Evolutionary conservation across 352 stramenopile genomes (phyloP), one percentile per base, ranked within the genome.

Genomic region (Peronosclerospora sorghi): DNA sequence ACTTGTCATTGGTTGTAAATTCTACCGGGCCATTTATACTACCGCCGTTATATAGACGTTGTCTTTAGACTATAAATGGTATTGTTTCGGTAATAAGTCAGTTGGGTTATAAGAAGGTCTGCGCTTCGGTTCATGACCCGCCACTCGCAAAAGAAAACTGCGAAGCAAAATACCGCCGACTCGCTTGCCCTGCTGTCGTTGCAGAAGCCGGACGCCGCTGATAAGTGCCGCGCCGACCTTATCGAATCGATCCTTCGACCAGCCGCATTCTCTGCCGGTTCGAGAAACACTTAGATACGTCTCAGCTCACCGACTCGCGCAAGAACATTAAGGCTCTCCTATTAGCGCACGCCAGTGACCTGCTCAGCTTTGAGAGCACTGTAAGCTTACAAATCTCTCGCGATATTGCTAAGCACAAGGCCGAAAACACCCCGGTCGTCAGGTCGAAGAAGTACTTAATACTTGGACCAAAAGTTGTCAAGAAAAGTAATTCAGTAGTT

Each of bases 71-170:
- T 41, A 5, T 41, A 28, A 41, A 28, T 41, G 8, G 35, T 29
- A 17, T 41, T 18, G 20, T 41, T 41, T 29, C 18, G 20, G 18
- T 17, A 18, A 41, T 29, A 41, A n/a, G 35, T 41, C 20, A 41
- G 19, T 41, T 41, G 27, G 35, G 35, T 41, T 29, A 41, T 28
- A 14, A 9, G 18, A 34, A 15, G 35, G 35, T 41, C 19, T 28
- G 35, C 26, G 17, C 35, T 41, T 41, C 35, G 19, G 35, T 41
- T 41, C 35, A 41, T 28, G 35, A 41, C 35, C 35, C 18, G 35
- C 17, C 19, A 41, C 17, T 5, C 19, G 35, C 35, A 20, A n/a
- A n/a, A n/a, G n/a, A n/a, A n/a, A n/a, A n/a, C n/a, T n/a, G 2
- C 23, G 12, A 20, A 19, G 28, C 23, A n/a, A n/a, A n/a, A n/a